phyloP scores from a whole-genome alignment of 352 stramenopile species.

The Phytophthora tentaculata region DNA sequence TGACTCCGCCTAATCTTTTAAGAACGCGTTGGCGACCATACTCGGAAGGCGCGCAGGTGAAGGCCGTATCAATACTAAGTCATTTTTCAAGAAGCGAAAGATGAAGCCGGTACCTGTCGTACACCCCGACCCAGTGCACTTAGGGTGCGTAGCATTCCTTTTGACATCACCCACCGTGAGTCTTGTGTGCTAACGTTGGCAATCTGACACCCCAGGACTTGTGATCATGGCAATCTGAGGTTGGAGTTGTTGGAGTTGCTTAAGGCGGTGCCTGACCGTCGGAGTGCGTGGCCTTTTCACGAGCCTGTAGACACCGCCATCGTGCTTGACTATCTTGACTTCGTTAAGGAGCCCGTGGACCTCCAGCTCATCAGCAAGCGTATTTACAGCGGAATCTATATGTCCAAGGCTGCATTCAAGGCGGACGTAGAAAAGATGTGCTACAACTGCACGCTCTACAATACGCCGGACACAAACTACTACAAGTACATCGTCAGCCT shows the following conservation, averaged over 20 bases:
- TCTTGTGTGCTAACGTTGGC: conserved; percentile 2
- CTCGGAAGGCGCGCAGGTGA: too few relatives aligned
- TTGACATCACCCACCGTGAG: too few relatives aligned
- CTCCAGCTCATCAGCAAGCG: conserved; percentile 84
- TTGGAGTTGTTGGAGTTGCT: conserved; percentile 88
- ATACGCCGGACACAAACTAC: conserved; percentile 95
- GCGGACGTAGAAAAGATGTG: conserved; percentile 93
- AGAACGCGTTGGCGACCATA: too few relatives aligned
- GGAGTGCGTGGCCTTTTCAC: conserved; percentile 97
- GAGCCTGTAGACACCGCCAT: conserved; percentile 96
- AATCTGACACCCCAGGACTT: conserved; percentile 50
- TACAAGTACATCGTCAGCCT: conserved; percentile 85
- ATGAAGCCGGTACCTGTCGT: too few relatives aligned
- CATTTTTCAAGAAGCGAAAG: too few relatives aligned
- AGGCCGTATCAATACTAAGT: too few relatives aligned
- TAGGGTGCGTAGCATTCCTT: too few relatives aligned
- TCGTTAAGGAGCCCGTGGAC: conserved; percentile 96
- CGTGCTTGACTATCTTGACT: conserved; percentile 97
- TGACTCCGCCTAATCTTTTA: too few relatives aligned
- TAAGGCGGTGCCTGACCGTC: conserved; percentile 93
- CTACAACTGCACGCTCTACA: conserved; percentile 98
- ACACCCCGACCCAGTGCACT: too few relatives aligned
- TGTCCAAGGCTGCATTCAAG: conserved; percentile 92
- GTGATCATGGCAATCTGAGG: conserved; percentile 83
- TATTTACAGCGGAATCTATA: conserved; percentile 89